Evolutionary conservation across 768 basidiomycete genomes (phyloP).

Genomic region (Russula olivacea): DNA sequence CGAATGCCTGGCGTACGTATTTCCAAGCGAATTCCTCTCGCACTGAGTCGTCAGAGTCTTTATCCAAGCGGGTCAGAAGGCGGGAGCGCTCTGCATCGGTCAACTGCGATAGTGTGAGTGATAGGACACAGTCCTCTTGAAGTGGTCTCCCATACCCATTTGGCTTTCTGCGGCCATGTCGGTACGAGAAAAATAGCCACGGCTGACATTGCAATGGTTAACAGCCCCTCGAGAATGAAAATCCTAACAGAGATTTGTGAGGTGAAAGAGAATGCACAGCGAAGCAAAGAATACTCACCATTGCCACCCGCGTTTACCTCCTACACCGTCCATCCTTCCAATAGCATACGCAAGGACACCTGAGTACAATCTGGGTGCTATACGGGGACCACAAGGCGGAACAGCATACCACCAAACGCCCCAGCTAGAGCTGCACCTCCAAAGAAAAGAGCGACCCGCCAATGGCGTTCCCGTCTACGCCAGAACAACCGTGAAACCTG

Average conservation of each 20-base stretch:
- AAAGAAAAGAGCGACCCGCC: slow-evolving; percentile 58
- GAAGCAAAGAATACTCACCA: slow-evolving; percentile 35
- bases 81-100: slow-evolving; percentile 46
- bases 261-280: background rate
- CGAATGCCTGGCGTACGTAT: slow-evolving; percentile 50
- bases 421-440: slow-evolving; percentile 57
- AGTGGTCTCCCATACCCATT: slow-evolving; percentile 40
- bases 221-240: slow-evolving; percentile 50
- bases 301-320: slow-evolving; percentile 55
- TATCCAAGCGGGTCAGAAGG: slow-evolving; percentile 43
- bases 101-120: slow-evolving; percentile 34
- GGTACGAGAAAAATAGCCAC: slow-evolving; percentile 51
- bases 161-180: slow-evolving; percentile 53
- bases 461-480: slow-evolving; percentile 49
- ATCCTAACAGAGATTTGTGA: slow-evolving; percentile 37
- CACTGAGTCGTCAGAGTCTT: slow-evolving; percentile 50
- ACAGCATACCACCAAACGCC: slow-evolving; percentile 50
- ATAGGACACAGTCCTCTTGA: background rate
- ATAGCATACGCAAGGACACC: slow-evolving; percentile 55
- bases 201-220: slow-evolving; percentile 46
- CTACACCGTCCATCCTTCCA: slow-evolving; percentile 55
- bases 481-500: background rate
- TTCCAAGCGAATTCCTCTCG: slow-evolving; percentile 53
- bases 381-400: background rate
- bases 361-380: slow-evolving; percentile 21